phyloP scores from a whole-genome alignment of 2,329 filamentous ascomycete species.

The Pseudocercospora cruenta region DNA sequence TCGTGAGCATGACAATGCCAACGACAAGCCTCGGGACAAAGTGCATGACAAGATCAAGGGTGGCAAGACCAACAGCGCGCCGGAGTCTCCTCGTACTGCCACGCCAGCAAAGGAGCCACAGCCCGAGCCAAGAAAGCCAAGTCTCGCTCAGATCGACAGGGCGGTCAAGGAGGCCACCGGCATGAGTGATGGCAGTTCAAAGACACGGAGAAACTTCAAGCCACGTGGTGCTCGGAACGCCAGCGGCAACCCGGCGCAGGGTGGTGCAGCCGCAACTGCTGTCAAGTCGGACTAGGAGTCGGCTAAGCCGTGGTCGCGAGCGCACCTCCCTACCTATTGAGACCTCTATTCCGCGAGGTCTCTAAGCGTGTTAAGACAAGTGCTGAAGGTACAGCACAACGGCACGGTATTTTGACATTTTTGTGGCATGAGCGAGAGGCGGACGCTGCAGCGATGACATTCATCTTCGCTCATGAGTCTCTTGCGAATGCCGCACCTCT shows the following conservation, averaged over 20 bases:
- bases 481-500: background rate
- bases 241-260: background rate
- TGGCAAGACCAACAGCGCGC: background rate
- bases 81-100: background rate
- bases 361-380: background rate
- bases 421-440: conserved; percentile 1
- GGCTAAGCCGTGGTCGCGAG: background rate
- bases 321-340: conserved; percentile 1
- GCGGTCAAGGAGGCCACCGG: conserved; percentile 10
- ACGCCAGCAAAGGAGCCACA: conserved; percentile 2
- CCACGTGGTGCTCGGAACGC: conserved; percentile 1
- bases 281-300: conserved; percentile 11
- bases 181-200: background rate
- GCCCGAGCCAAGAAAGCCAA: background rate
- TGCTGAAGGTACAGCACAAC: background rate
- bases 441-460: background rate
- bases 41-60: conserved; percentile 1
- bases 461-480: background rate
- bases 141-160: conserved; percentile 3
- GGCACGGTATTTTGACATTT: conserved; percentile 6
- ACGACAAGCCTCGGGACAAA: conserved; percentile 2
- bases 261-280: background rate
- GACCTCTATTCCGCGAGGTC: background rate
- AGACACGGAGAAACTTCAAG: conserved; percentile 7
- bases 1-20: conserved; percentile 6